Percentiles rank a stretch among this genome's conserved stretches.
Evolutionary conservation across 495 filamentous ascomycete genomes (phyloP).

Genomic region (Ramalina intermedia): DNA sequence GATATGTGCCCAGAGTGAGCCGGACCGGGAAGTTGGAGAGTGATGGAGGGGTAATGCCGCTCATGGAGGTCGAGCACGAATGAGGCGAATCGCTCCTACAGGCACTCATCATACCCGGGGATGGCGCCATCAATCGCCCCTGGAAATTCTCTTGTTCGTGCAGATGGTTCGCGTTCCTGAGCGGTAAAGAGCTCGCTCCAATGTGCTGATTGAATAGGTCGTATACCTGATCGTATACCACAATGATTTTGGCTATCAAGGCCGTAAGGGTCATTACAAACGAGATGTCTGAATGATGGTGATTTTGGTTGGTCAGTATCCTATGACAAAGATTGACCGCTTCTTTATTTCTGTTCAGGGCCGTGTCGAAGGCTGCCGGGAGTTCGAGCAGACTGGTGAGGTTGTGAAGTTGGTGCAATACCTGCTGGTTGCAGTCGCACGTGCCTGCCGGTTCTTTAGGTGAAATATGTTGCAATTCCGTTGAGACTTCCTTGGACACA

Average conservation of each 20-base stretch:
- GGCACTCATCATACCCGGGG: too few species aligned
- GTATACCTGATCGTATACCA: not conserved
- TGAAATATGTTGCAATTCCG: not conserved
- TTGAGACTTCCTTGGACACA: not conserved
- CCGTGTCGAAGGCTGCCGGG: not conserved
- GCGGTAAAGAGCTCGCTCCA: not conserved
- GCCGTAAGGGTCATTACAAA: not conserved
- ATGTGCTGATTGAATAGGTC: not conserved
- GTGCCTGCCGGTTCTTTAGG: not conserved
- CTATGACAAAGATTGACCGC: conserved; percentile 1
- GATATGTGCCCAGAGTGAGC: conserved; percentile 2
- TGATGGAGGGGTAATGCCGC: not conserved
- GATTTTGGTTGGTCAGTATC: not conserved
- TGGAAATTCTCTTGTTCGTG: too few species aligned
- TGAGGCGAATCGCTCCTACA: not conserved
- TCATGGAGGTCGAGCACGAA: not conserved
- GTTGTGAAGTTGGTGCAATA: not conserved
- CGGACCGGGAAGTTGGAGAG: not conserved
- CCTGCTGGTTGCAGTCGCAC: not conserved
- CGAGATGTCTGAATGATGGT: not conserved
- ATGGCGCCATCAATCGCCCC: too few species aligned
- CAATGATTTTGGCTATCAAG: conserved; percentile 1
- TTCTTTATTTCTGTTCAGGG: conserved; percentile 3
- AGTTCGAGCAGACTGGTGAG: not conserved
- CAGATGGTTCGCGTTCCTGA: not conserved